These are phyloP conservation scores for Phyllachora maydis DNA, from an alignment of 2,329 filamentous ascomycete species.

Conservation along the genomic window DNA sequence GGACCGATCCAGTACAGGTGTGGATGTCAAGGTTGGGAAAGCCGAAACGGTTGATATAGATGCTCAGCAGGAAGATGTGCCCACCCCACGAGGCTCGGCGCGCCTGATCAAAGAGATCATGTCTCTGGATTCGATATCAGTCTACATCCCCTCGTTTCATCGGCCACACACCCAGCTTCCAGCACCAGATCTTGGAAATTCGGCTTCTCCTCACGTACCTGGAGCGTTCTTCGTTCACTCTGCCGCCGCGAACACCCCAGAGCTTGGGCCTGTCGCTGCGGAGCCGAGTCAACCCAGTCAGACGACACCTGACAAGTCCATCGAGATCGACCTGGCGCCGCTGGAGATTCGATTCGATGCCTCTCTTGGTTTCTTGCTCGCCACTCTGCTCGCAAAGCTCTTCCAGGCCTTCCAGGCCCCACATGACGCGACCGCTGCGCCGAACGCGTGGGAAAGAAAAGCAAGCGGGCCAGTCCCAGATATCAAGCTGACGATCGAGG, in stretches of 20 bases:
- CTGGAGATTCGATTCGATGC: conserved; percentile 31
- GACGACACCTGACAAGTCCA: conserved; percentile 10
- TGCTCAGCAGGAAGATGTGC: conserved; percentile 15
- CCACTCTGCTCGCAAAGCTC: conserved; percentile 27
- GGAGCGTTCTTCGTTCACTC: conserved; percentile 37
- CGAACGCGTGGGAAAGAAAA: conserved; percentile 3
- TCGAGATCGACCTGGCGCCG: conserved; percentile 31
- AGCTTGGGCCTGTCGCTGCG: conserved; percentile 7
- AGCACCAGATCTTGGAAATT: conserved; percentile 11
- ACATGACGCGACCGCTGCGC: conserved; percentile 3
- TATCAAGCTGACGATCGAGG: conserved; percentile 22
- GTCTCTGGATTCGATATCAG: conserved; percentile 24
- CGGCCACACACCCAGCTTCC: conserved; percentile 19
- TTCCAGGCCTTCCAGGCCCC: conserved; percentile 19
- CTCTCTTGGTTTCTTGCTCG: conserved; percentile 31
- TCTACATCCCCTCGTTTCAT: conserved; percentile 31
- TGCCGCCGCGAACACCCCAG: conserved; percentile 8
- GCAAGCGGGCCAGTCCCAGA: conserved; percentile 10
- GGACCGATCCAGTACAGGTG: too few species aligned
- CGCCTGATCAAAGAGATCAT: conserved; percentile 34
- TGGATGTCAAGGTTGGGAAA: too few species aligned
- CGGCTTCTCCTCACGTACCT: conserved; percentile 30
- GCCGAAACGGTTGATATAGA: conserved; percentile 4
- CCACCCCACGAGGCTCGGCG: conserved; percentile 29
- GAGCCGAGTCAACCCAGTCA: too few species aligned